These are phyloP conservation scores for Colletotrichum salicis DNA, from an alignment of 2,329 filamentous ascomycete genomes.

Conservation along the genomic window DNA sequence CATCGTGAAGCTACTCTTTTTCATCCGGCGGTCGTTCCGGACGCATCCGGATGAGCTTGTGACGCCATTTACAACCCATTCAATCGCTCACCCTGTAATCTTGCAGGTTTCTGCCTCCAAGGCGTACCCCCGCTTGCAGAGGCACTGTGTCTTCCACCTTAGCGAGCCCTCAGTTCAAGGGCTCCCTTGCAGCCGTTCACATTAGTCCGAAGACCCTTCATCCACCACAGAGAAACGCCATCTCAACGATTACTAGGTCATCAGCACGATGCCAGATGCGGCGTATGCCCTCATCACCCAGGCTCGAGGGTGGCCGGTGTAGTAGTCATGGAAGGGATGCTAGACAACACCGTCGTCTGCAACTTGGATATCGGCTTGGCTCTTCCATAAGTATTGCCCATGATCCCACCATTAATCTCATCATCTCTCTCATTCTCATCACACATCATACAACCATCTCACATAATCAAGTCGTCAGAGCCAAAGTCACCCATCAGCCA, in stretches of 20 bases:
- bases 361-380: not conserved
- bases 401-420: not conserved
- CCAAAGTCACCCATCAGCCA: not conserved
- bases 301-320: not conserved
- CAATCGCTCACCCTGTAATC: not conserved
- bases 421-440: constrained; percentile 14
- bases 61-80: not conserved
- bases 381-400: constrained; percentile 24
- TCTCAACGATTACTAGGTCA: not conserved
- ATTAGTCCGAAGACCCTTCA: constrained; percentile 2
- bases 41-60: constrained; percentile 7
- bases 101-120: not conserved
- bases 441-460: not conserved
- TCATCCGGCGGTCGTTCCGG: not conserved
- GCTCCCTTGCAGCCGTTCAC: constrained; percentile 14
- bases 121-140: constrained; percentile 3
- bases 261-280: not conserved
- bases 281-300: not conserved
- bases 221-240: not conserved
- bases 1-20: not conserved
- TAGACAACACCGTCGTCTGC: not conserved
- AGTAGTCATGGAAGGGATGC: not conserved
- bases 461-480: not conserved
- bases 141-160: not conserved
- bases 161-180: not conserved